phyloP scores from a whole-genome alignment of 2,329 filamentous ascomycete genomes.

The Ophiognomonia clavigignenti-juglandacearum region DNA sequence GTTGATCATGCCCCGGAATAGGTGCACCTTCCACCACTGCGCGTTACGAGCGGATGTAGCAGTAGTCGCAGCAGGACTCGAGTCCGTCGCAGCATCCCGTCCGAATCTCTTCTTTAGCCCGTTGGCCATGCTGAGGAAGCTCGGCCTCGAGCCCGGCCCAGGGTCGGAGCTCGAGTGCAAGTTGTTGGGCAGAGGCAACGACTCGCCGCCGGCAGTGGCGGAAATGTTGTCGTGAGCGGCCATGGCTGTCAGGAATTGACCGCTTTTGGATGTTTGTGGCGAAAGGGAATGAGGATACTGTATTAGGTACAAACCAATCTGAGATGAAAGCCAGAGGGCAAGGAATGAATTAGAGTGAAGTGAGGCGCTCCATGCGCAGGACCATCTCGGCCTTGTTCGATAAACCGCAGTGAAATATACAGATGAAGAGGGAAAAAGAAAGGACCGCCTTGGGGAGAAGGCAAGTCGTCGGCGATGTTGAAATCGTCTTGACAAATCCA shows the following conservation, averaged over 20 bases:
- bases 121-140: conserved; percentile 17
- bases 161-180: conserved; percentile 12
- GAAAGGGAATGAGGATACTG: too few species aligned
- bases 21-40: conserved; percentile 68
- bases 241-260: neutral
- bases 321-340: neutral
- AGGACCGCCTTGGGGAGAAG: too few species aligned
- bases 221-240: neutral
- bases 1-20: conserved; percentile 75
- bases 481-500: too few species aligned
- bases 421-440: neutral
- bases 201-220: conserved; percentile 25
- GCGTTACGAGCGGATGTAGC: conserved; percentile 6
- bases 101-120: conserved; percentile 16
- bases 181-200: conserved; percentile 6
- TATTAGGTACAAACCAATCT: neutral
- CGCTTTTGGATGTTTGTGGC: too few species aligned
- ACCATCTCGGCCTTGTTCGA: neutral
- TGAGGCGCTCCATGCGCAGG: neutral
- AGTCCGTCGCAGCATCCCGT: neutral
- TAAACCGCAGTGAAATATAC: neutral
- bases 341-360: neutral
- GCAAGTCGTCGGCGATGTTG: too few species aligned
- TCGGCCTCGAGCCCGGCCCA: conserved; percentile 10
- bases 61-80: neutral